phyloP scores from a whole-genome alignment of 257 asterid species.

The Cruciata laevipes region DNA sequence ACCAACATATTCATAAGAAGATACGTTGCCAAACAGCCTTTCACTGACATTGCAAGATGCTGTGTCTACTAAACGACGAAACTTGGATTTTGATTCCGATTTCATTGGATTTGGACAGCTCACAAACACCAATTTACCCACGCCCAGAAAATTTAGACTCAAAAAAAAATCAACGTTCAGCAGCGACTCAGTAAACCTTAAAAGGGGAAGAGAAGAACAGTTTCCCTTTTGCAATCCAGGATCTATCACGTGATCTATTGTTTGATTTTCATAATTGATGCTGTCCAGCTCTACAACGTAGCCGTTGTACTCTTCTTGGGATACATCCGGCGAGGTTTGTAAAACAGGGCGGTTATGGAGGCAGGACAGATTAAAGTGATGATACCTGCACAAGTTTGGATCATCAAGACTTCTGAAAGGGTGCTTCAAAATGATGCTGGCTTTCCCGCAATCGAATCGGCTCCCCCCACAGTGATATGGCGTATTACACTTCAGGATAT shows the following conservation, averaged over 20 bases:
- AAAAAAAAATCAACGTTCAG: too few relatives aligned
- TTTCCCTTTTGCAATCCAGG: constrained; percentile 1
- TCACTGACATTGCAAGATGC: background rate
- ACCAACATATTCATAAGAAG: background rate
- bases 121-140: background rate
- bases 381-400: too few relatives aligned
- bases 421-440: background rate
- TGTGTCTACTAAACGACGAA: background rate
- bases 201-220: constrained; percentile 6
- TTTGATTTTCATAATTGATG: background rate
- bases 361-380: background rate
- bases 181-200: too few relatives aligned
- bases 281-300: background rate
- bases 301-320: too few relatives aligned
- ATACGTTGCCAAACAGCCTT: too few relatives aligned
- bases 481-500: too few relatives aligned
- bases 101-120: background rate
- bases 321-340: too few relatives aligned
- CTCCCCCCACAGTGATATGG: background rate
- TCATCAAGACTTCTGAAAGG: too few relatives aligned
- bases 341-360: background rate
- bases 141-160: background rate
- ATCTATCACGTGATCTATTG: background rate
- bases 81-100: background rate
- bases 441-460: background rate